Conservation (phyloP, 805 yeast species). For the Kluyveromyces aestuarii region DNA sequence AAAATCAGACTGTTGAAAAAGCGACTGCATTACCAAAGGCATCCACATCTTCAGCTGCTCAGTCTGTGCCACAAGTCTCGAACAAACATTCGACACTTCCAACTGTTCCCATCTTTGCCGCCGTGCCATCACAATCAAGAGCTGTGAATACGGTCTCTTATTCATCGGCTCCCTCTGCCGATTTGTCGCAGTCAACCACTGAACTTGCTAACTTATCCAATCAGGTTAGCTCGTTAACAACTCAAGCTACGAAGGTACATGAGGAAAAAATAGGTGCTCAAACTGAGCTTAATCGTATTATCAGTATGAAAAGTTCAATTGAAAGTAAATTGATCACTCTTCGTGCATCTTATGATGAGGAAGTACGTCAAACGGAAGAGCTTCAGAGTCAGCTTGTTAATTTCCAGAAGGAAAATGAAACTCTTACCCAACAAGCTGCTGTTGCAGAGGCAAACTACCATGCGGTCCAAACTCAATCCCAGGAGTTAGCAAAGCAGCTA, state of each 20-base stretch:
- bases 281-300: conserved; percentile 62
- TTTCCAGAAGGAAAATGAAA: conserved; percentile 58
- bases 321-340: conserved; percentile 60
- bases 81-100: conserved; percentile 15
- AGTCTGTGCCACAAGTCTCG: conserved; percentile 11
- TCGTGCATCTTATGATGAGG: conserved; percentile 66
- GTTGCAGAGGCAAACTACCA: conserved; percentile 72
- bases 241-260: conserved; percentile 62
- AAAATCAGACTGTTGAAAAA: conserved; percentile 25
- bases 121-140: conserved; percentile 11
- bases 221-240: conserved; percentile 69
- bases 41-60: conserved; percentile 36
- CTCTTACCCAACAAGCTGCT: conserved; percentile 60
- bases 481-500: conserved; percentile 47
- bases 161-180: conserved; percentile 51
- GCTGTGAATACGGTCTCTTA: conserved; percentile 35
- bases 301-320: conserved; percentile 59
- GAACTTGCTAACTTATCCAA: conserved; percentile 82
- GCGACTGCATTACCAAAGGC: conserved; percentile 41
- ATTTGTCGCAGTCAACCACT: conserved; percentile 68
- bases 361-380: conserved; percentile 63
- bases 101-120: conserved; percentile 26
- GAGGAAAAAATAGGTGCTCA: conserved; percentile 68
- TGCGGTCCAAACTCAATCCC: conserved; percentile 56
- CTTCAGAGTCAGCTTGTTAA: conserved; percentile 55